Conservation (phyloP, 1,284 basidiomycete species). For the Ganoderma sinense region DNA sequence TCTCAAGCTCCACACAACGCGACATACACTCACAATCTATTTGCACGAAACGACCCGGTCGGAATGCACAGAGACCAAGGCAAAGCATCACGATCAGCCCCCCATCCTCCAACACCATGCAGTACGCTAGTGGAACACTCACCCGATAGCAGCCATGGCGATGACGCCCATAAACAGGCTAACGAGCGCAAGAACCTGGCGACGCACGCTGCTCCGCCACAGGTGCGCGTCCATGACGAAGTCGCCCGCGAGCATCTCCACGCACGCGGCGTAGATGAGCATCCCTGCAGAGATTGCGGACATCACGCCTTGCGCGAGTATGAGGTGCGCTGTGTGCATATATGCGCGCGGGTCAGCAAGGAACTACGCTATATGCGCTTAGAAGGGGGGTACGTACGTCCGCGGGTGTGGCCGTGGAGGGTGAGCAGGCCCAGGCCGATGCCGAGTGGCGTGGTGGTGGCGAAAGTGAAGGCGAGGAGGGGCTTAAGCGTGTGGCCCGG, state of each 20-base stretch:
- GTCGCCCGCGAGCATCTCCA: slow-evolving; percentile 84
- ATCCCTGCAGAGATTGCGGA: slow-evolving; percentile 80
- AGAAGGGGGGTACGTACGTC: slow-evolving; percentile 32
- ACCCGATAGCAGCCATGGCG: slow-evolving; percentile 63
- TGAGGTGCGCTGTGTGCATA: slow-evolving; percentile 48
- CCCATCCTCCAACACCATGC: not conserved
- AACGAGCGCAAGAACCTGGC: slow-evolving; percentile 59
- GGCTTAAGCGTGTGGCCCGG: slow-evolving; percentile 51
- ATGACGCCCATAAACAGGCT: slow-evolving; percentile 63
- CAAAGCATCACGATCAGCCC: not conserved
- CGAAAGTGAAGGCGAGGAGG: slow-evolving; percentile 68
- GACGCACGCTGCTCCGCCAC: slow-evolving; percentile 48
- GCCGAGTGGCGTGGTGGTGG: slow-evolving; percentile 73
- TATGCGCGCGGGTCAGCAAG: slow-evolving; percentile 2
- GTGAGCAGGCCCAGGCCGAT: slow-evolving; percentile 63
- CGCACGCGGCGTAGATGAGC: slow-evolving; percentile 79
- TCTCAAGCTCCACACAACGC: not conserved
- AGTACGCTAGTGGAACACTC: slow-evolving; percentile 4
- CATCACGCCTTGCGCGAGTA: slow-evolving; percentile 72
- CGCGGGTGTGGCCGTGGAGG: slow-evolving; percentile 38
- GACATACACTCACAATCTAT: not conserved
- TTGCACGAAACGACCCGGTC: not conserved
- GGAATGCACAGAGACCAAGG: not conserved
- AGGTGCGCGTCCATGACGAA: slow-evolving; percentile 70
- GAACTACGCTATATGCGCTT: slow-evolving; percentile 5